phyloP scores from a whole-genome alignment of 345 rosid genomes.

The Populus ilicifolia region DNA sequence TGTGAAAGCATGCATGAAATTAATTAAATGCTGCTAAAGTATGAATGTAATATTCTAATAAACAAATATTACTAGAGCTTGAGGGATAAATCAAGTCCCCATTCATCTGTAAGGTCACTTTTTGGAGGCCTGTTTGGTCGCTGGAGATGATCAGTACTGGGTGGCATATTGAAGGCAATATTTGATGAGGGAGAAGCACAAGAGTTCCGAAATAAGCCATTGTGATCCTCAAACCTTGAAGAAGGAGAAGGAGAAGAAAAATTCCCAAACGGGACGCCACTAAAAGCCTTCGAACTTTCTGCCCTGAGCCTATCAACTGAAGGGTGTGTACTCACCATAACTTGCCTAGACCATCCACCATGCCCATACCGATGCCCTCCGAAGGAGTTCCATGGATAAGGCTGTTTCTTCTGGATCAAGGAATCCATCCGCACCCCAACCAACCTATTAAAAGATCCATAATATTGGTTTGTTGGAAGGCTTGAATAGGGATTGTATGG shows the following conservation, averaged over 20 bases:
- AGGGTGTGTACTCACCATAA: neutral
- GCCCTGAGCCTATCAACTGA: conserved; percentile 7
- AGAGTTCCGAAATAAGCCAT: neutral
- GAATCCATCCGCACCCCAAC: conserved; percentile 22
- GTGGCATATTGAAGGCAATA: neutral
- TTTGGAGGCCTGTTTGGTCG: neutral
- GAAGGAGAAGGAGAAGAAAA: neutral
- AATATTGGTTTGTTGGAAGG: conserved; percentile 6
- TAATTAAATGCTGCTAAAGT: no score
- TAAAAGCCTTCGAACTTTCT: neutral
- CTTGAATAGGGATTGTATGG: conserved; percentile 17
- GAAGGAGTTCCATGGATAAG: conserved; percentile 14
- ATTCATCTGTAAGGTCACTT: neutral
- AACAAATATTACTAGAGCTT: conserved; percentile 3
- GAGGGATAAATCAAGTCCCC: conserved; percentile 21
- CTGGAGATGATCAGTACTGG: neutral
- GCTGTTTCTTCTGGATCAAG: conserved; percentile 26
- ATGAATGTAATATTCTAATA: no score
- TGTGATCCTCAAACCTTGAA: neutral
- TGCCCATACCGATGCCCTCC: neutral
- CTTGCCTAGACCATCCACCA: neutral
- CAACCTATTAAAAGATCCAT: conserved; percentile 21
- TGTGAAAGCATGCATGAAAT: no score
- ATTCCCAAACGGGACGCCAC: neutral
- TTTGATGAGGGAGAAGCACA: neutral